A percentile compares a stretch with the other conserved stretches of the same genome.
These are phyloP conservation scores for Arthrobotrys iridis DNA, from an alignment of 2,329 filamentous ascomycete genomes.

Conservation along the genomic window DNA sequence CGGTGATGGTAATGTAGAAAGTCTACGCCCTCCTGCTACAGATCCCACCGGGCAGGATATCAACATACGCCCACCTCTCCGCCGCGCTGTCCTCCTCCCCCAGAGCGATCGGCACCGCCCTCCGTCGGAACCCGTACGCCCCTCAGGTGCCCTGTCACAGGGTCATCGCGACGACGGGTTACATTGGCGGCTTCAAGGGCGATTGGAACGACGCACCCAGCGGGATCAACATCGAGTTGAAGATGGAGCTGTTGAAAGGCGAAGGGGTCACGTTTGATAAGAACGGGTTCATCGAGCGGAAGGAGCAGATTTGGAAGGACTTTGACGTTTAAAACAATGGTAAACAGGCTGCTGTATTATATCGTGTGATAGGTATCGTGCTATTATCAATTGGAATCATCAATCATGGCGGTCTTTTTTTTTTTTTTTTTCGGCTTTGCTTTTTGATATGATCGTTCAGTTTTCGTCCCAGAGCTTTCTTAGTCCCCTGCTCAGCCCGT, in stretches of 20 bases:
- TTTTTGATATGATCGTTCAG: not conserved
- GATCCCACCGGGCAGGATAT: slow-evolving; percentile 78
- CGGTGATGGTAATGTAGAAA: slow-evolving; percentile 51
- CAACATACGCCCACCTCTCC: slow-evolving; percentile 79
- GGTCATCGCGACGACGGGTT: slow-evolving; percentile 77
- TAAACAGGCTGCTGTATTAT: not conserved
- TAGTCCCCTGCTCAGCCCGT: slow-evolving; percentile 36
- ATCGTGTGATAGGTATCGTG: slow-evolving; percentile 39
- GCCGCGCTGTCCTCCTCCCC: slow-evolving; percentile 75
- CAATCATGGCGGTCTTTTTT: not conserved
- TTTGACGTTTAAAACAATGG: slow-evolving; percentile 59
- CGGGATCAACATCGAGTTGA: slow-evolving; percentile 72
- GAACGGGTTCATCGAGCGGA: slow-evolving; percentile 69
- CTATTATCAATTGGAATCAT: slow-evolving; percentile 13
- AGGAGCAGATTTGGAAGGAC: slow-evolving; percentile 63
- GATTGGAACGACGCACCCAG: slow-evolving; percentile 71
- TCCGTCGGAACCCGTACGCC: slow-evolving; percentile 79
- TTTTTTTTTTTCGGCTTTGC: slow-evolving; percentile 1
- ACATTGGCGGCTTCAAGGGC: slow-evolving; percentile 76
- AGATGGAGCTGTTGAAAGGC: slow-evolving; percentile 69
- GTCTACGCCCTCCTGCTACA: slow-evolving; percentile 79
- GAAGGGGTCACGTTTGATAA: slow-evolving; percentile 74
- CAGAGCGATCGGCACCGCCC: slow-evolving; percentile 78
- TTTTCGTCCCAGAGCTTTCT: slow-evolving; percentile 39
- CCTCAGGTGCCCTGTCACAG: slow-evolving; percentile 84